Conservation (phyloP, 2,329 filamentous ascomycete species). For the Xylogone sp. region DNA sequence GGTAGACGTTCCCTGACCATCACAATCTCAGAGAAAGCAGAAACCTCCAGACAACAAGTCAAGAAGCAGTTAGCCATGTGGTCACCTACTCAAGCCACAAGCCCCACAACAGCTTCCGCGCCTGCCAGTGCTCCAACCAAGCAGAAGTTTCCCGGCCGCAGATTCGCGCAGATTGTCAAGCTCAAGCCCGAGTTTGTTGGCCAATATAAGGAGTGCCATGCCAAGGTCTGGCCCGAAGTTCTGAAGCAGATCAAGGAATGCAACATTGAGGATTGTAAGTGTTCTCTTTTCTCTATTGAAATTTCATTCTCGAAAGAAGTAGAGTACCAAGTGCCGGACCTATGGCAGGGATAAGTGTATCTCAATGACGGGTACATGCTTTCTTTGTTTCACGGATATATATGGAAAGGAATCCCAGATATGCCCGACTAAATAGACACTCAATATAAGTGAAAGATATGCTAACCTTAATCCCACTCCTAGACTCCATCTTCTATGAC, state of each 20-base stretch:
- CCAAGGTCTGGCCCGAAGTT: conserved; percentile 73
- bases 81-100: not conserved
- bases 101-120: conserved; percentile 1
- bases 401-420: not conserved
- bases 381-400: too few relatives aligned
- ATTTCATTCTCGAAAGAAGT: too few relatives aligned
- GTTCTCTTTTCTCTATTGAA: not conserved
- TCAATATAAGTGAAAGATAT: too few relatives aligned
- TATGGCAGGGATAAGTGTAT: too few relatives aligned
- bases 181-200: conserved; percentile 63
- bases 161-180: conserved; percentile 70
- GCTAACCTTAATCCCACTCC: conserved; percentile 1
- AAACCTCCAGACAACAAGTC: too few relatives aligned
- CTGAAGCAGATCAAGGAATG: conserved; percentile 71
- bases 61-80: not conserved
- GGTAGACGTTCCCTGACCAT: too few relatives aligned
- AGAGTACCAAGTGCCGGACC: too few relatives aligned
- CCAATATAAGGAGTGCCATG: conserved; percentile 72
- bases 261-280: conserved; percentile 68
- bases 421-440: too few relatives aligned
- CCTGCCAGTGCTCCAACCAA: conserved; percentile 8
- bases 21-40: too few relatives aligned
- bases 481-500: conserved; percentile 73
- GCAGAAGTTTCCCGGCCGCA: conserved; percentile 40
- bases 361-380: too few relatives aligned